phyloP scores from a whole-genome alignment of 768 basidiomycete species.

The Phlebiopsis gigantea region DNA sequence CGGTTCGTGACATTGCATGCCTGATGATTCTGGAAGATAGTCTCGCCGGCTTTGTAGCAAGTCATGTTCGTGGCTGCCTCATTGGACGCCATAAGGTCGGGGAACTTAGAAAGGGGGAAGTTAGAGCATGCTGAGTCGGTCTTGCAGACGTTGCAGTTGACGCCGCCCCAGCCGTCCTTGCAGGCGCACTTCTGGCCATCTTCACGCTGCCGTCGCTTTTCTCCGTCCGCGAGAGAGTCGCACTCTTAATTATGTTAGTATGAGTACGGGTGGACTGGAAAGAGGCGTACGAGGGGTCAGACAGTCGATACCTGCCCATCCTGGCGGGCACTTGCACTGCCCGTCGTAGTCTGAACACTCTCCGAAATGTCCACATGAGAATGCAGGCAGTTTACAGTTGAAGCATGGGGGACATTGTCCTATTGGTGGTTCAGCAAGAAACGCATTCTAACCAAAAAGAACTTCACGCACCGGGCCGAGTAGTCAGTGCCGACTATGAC shows the following conservation, averaged over 20 bases:
- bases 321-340: conserved; percentile 93
- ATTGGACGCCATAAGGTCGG: conserved; percentile 29
- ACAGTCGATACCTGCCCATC: conserved; percentile 98
- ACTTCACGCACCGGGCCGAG: not conserved
- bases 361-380: conserved; percentile 90
- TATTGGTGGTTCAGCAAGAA: conserved; percentile 21
- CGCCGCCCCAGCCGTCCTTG: conserved; percentile 91
- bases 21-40: conserved; percentile 93
- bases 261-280: not conserved
- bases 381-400: conserved; percentile 90
- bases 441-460: no score
- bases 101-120: conserved; percentile 48
- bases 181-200: conserved; percentile 78
- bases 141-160: conserved; percentile 97
- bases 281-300: conserved; percentile 73
- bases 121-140: conserved; percentile 72
- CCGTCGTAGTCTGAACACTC: conserved; percentile 89
- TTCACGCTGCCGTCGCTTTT: conserved; percentile 74
- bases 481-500: conserved; percentile 1
- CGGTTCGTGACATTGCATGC: conserved; percentile 98
- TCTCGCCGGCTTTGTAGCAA: conserved; percentile 90
- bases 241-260: conserved; percentile 57
- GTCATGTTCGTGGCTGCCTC: conserved; percentile 64
- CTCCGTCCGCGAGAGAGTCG: conserved; percentile 89
- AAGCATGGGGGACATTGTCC: conserved; percentile 81